Evolutionary conservation across 768 basidiomycete genomes (phyloP).

Genomic region (Lactarius hatsudake): DNA sequence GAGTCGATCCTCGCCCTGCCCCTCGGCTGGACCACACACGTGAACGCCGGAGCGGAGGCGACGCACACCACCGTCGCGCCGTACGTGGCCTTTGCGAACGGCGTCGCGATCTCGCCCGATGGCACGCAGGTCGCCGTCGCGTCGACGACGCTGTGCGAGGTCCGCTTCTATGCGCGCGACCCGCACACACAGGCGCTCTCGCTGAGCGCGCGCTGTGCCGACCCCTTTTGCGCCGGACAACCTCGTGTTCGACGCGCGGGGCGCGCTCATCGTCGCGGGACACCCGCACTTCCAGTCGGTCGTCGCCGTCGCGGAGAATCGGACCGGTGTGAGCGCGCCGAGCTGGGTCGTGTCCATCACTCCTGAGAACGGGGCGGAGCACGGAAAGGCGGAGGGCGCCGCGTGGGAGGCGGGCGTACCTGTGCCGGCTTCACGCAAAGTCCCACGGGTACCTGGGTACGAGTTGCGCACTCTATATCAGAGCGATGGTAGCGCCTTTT

Average conservation of each 20-base stretch:
- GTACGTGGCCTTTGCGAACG: conserved; percentile 67
- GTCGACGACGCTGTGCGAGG: conserved; percentile 46
- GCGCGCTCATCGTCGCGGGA: conserved; percentile 55
- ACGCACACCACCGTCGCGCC: conserved; percentile 38
- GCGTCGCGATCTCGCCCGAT: conserved; percentile 55
- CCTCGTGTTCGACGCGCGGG: conserved; percentile 48
- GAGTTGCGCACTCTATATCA: conserved; percentile 66
- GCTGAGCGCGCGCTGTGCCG: conserved; percentile 38
- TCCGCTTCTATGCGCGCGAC: conserved; percentile 54
- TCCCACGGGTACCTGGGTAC: conserved; percentile 37
- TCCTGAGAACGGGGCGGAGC: conserved; percentile 18
- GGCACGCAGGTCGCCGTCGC: conserved; percentile 53
- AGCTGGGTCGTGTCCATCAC: conserved; percentile 59
- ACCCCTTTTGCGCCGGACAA: conserved; percentile 67
- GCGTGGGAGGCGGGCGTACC: conserved; percentile 47
- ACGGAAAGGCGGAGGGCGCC: not conserved
- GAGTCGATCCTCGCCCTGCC: conserved; percentile 60
- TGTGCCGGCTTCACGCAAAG: conserved; percentile 44
- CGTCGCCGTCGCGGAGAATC: conserved; percentile 43
- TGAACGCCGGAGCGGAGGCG: conserved; percentile 32
- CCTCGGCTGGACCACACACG: conserved; percentile 55
- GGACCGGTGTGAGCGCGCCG: conserved; percentile 41
- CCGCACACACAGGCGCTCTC: conserved; percentile 44
- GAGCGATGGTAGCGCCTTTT: conserved; percentile 64
- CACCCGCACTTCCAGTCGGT: conserved; percentile 64